Evolutionary conservation across 2,329 filamentous ascomycete genomes (phyloP), one percentile per base, ranked within the genome.

Genomic region (Hansfordia pulvinata): DNA sequence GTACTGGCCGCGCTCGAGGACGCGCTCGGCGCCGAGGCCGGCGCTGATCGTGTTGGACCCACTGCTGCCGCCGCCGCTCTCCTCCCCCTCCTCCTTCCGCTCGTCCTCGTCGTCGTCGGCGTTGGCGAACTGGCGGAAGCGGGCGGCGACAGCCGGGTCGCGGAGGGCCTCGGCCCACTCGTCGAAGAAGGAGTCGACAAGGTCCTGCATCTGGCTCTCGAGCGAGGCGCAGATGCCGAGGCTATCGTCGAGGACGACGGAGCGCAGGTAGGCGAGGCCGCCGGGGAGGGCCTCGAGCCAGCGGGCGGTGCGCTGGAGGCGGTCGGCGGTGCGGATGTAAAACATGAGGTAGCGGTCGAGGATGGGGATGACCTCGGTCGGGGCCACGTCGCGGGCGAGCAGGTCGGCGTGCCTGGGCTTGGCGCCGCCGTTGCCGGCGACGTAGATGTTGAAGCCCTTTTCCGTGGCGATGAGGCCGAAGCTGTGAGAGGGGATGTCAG

Each of bases 401-500:
- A 93, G 64, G 41, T 92, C 82, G 1, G 77, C 73, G 47, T 93
- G 85, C 19, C 69, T 64, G 4, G 85, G 85, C 39, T 82, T 88
- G 10, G 83, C 83, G 32, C 86, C 85, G 27, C 85, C 85, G 46
- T 93, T 93, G 25, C 85, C 85, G 18, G 69, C 85, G 2, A 93
- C 82, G 40, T 85, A 93, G 49, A 93, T 76, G 53, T 93, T 93
- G 68, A 82, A 93, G 17, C 85, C 85, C 42, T 90, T 93, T 34
- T 93, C 84, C 0, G 83, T 92, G 10, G 85, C 84, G 31, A 93
- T 93, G 25, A 93, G 70, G 13, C 85, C 85, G 40, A 93, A 93
- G 44, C 75, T 80, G 31, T n/a, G n/a, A n/a, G n/a, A 19, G 17
- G 15, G 11, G 3, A 10, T 11, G 20, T 41, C 19, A 35, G 37